Evolutionary conservation across 495 filamentous ascomycete genomes (phyloP).

Genomic region (Tuber magnatum): DNA sequence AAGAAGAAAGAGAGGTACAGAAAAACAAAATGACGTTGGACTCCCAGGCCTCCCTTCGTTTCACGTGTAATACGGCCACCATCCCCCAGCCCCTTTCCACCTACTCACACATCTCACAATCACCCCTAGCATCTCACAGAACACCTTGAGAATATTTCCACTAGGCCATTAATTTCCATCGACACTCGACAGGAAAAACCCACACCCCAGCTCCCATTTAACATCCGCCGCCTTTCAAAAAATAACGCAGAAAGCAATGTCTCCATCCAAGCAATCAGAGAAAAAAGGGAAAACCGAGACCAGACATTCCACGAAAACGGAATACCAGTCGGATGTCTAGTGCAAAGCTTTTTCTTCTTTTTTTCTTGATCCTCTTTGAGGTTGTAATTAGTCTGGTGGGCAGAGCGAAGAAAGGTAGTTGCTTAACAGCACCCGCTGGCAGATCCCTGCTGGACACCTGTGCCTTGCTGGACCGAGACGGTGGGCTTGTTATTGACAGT

Average conservation of each 20-base stretch:
- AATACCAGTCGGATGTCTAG: slow-evolving; percentile 36
- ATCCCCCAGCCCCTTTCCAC: slow-evolving; percentile 20
- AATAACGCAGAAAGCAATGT: slow-evolving; percentile 36
- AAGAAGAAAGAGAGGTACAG: slow-evolving; percentile 37
- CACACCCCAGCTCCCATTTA: slow-evolving; percentile 19
- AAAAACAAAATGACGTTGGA: slow-evolving; percentile 38
- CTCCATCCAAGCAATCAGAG: slow-evolving; percentile 34
- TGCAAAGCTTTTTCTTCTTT: slow-evolving; percentile 33
- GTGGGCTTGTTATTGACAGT: slow-evolving; percentile 97
- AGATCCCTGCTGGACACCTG: slow-evolving; percentile 86
- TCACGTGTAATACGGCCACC: slow-evolving; percentile 34
- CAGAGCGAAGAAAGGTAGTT: slow-evolving; percentile 30
- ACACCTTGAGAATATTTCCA: slow-evolving; percentile 24
- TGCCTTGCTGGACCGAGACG: slow-evolving; percentile 87
- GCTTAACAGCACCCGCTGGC: slow-evolving; percentile 89
- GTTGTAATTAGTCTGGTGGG: slow-evolving; percentile 29
- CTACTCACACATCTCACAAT: slow-evolving; percentile 33
- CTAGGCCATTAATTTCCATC: slow-evolving; percentile 34
- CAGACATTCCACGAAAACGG: slow-evolving; percentile 33
- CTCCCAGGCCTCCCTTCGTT: slow-evolving; percentile 39
- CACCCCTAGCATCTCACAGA: slow-evolving; percentile 16
- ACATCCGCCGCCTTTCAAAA: slow-evolving; percentile 34
- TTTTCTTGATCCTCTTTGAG: slow-evolving; percentile 3
- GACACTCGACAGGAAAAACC: not conserved
- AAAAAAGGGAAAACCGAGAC: slow-evolving; percentile 34